These are phyloP conservation scores for Cylindrotheca fusiformis DNA, from an alignment of 108 stramenopile species.

Conservation along the genomic window DNA sequence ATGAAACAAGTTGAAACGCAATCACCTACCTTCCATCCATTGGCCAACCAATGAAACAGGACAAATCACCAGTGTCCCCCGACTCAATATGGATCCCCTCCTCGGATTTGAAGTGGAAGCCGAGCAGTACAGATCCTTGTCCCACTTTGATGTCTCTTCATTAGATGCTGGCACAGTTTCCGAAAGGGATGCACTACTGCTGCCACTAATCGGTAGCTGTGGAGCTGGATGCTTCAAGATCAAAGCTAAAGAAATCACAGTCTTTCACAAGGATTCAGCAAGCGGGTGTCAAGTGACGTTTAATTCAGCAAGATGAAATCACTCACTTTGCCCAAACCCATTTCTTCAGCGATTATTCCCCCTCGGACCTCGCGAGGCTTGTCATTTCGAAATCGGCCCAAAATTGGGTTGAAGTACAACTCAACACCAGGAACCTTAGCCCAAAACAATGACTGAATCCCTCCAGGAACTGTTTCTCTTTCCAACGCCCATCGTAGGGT, in stretches of 20 bases:
- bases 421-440: slow-evolving; percentile 27
- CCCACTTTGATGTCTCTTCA: slow-evolving; percentile 3
- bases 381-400: slow-evolving; percentile 14
- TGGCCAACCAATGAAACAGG: slow-evolving; percentile 3
- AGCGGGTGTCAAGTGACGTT: background rate
- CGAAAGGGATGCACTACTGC: slow-evolving; percentile 1
- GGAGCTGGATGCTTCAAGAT: slow-evolving; percentile 54
- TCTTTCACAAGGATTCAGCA: slow-evolving; percentile 10
- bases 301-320: background rate
- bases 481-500: slow-evolving; percentile 43
- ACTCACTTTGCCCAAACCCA: slow-evolving; percentile 27
- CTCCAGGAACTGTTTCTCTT: slow-evolving; percentile 29
- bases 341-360: slow-evolving; percentile 46
- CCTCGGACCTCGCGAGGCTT: slow-evolving; percentile 29
- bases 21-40: background rate
- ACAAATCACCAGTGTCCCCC: slow-evolving; percentile 47
- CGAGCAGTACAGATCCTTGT: slow-evolving; percentile 10
- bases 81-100: slow-evolving; percentile 27
- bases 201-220: slow-evolving; percentile 23
- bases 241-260: slow-evolving; percentile 41
- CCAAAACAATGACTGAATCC: slow-evolving; percentile 36
- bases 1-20: background rate
- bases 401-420: slow-evolving; percentile 36
- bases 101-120: slow-evolving; percentile 7
- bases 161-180: background rate